phyloP scores from a whole-genome alignment of 306 rosid genomes.

The Trifolium subterraneum region DNA sequence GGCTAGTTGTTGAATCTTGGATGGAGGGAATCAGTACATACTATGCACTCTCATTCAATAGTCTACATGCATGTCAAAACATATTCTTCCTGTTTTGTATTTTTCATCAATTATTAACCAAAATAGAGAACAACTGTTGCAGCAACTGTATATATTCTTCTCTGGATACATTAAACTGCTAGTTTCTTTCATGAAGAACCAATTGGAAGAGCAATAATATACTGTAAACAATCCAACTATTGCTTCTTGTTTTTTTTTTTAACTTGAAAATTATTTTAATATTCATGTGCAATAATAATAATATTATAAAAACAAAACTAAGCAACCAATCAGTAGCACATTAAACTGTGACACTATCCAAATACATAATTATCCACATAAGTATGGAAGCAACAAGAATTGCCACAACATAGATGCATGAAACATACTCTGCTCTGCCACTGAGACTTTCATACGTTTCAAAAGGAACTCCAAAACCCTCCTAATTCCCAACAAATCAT shows the following conservation, averaged over 20 bases:
- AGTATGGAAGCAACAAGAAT: not conserved
- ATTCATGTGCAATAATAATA: too few relatives aligned
- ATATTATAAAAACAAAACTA: not conserved
- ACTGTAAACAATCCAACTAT: too few relatives aligned
- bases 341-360: not conserved
- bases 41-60: constrained; percentile 4
- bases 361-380: not conserved
- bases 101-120: constrained; percentile 7
- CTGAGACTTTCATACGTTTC: not conserved
- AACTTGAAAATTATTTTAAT: too few relatives aligned
- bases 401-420: not conserved
- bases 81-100: not conserved
- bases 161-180: not conserved
- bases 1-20: too few relatives aligned
- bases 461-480: not conserved
- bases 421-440: not conserved
- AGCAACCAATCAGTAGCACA: not conserved
- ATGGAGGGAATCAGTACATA: not conserved
- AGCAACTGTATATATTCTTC: not conserved
- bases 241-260: too few relatives aligned
- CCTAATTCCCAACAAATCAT: not conserved
- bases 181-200: not conserved
- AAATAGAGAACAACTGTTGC: not conserved
- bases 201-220: not conserved
- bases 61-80: not conserved